phyloP scores from a whole-genome alignment of 495 filamentous ascomycete genomes.

The Cercophora newfieldiana region DNA sequence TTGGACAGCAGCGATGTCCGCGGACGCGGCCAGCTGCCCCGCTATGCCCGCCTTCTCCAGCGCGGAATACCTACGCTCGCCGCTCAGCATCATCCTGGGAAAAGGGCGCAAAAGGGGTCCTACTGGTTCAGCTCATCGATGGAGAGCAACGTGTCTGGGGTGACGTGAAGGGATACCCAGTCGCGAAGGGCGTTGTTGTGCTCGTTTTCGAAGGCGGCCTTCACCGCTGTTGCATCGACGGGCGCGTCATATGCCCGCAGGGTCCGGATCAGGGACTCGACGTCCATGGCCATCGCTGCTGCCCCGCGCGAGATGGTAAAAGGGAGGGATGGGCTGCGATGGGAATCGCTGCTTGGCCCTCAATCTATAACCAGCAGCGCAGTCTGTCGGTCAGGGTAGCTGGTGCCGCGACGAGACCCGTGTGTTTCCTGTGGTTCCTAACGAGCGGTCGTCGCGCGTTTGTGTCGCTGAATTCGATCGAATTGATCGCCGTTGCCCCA shows the following conservation, averaged over 20 bases:
- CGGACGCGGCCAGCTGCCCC: slow-evolving; percentile 34
- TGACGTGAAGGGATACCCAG: slow-evolving; percentile 44
- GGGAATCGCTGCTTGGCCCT: not conserved
- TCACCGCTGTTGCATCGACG: slow-evolving; percentile 34
- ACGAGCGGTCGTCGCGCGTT: not conserved
- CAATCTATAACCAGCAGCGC: not conserved
- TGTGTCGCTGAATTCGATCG: not conserved
- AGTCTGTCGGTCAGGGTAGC: not conserved
- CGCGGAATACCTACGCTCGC: slow-evolving; percentile 35
- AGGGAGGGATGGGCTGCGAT: not conserved
- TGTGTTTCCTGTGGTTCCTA: not conserved
- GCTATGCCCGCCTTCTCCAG: slow-evolving; percentile 40
- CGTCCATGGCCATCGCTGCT: slow-evolving; percentile 24
- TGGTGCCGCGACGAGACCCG: not conserved
- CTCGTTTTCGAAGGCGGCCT: slow-evolving; percentile 24
- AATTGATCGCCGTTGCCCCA: not conserved
- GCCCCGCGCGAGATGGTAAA: not conserved
- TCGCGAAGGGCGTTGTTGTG: slow-evolving; percentile 31
- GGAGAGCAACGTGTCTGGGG: slow-evolving; percentile 45
- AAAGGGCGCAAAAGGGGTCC: slow-evolving; percentile 2
- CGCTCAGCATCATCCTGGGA: not conserved
- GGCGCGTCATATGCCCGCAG: slow-evolving; percentile 33
- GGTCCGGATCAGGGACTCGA: slow-evolving; percentile 27
- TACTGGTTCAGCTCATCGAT: slow-evolving; percentile 45
- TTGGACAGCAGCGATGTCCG: slow-evolving; percentile 37